These are phyloP conservation scores for Gynostemma pentaphyllum DNA, from an alignment of 306 rosid genomes.

Conservation along the genomic window DNA sequence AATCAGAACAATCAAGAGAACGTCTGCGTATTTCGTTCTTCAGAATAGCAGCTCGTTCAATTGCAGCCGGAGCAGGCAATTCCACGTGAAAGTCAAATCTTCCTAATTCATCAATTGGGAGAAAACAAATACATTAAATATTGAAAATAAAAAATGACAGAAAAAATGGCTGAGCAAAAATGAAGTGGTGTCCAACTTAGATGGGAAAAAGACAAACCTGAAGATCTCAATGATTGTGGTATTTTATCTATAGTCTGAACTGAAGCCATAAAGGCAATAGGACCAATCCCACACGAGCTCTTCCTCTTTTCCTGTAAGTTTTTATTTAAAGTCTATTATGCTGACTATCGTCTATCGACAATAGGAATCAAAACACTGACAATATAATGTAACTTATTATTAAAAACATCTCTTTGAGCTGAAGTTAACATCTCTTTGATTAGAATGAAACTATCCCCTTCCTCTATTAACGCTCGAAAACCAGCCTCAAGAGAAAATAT, in stretches of 20 bases:
- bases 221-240: constrained; percentile 73
- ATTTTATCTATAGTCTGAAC: constrained; percentile 49
- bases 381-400: not conserved
- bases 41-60: constrained; percentile 73
- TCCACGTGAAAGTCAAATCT: constrained; percentile 85
- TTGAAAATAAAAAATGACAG: constrained; percentile 13
- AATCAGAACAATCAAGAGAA: constrained; percentile 57
- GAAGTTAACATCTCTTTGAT: too few relatives aligned
- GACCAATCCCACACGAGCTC: constrained; percentile 65
- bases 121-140: not conserved
- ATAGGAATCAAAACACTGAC: not conserved
- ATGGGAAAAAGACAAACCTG: constrained; percentile 45
- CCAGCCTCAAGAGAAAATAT: too few relatives aligned
- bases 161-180: constrained; percentile 9
- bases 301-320: constrained; percentile 11
- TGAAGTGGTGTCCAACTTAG: not conserved
- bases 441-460: too few relatives aligned
- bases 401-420: too few relatives aligned
- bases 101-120: constrained; percentile 28
- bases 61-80: constrained; percentile 84
- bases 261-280: constrained; percentile 54
- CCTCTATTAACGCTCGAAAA: too few relatives aligned
- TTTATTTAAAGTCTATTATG: not conserved
- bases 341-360: not conserved
- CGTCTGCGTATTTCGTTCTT: constrained; percentile 79